These are phyloP conservation scores for Mucor indicus DNA, from an alignment of 371 early-diverging fungal species.

Conservation along the genomic window DNA sequence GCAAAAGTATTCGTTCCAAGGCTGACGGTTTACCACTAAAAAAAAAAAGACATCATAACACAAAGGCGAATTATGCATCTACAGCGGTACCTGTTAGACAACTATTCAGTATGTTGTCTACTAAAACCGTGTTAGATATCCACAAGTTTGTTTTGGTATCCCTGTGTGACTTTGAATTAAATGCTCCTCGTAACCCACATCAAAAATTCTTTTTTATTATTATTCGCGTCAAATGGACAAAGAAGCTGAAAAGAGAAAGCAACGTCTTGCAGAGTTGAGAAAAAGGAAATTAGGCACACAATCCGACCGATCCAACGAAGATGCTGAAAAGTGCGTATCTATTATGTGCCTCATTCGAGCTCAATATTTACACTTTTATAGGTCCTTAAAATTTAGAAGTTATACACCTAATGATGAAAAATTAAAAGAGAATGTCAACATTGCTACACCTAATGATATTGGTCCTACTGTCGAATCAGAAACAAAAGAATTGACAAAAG, in stretches of 20 bases:
- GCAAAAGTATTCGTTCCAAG: too few relatives aligned
- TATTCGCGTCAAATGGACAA: constrained; percentile 50
- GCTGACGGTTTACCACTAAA: too few relatives aligned
- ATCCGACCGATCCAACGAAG: constrained; percentile 9
- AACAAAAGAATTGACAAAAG: constrained; percentile 57
- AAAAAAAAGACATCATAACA: too few relatives aligned
- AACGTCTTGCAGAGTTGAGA: constrained; percentile 63
- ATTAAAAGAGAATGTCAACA: constrained; percentile 45
- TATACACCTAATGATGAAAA: constrained; percentile 56
- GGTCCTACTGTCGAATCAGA: constrained; percentile 55
- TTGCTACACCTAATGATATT: constrained; percentile 45
- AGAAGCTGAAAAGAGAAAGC: constrained; percentile 68
- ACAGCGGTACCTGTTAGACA: too few relatives aligned
- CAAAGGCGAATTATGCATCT: too few relatives aligned
- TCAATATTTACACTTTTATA: constrained; percentile 1
- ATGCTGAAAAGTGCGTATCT: constrained; percentile 19
- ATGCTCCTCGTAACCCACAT: too few relatives aligned
- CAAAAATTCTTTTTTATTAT: background rate
- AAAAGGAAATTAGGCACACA: constrained; percentile 44
- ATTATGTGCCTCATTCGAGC: background rate
- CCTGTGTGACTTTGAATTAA: too few relatives aligned
- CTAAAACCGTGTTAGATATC: too few relatives aligned
- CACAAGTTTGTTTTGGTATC: too few relatives aligned
- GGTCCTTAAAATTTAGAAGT: constrained; percentile 53
- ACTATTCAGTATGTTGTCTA: too few relatives aligned